Evolutionary conservation across 345 rosid species (phyloP), one percentile per base, ranked within the genome.

Genomic region (Nasturtium officinale): DNA sequence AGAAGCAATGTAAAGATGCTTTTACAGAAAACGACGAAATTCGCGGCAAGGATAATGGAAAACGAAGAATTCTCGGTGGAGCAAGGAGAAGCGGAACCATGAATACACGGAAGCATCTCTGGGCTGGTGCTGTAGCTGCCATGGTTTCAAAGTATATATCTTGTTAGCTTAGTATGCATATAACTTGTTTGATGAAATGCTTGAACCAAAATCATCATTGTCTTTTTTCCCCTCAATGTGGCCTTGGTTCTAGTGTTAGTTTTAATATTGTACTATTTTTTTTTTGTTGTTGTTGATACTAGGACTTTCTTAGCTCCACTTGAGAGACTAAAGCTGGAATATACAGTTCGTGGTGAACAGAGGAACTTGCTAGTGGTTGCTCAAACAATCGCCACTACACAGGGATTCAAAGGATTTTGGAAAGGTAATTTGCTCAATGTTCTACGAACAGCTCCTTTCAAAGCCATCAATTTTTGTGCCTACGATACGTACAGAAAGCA

Each of bases 401-500:
- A 94, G 56, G 98, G 97, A 35, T 55, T 84, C 25, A 90, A 75
- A 78, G 98, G 97, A 5, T 94, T 94, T 56, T 94, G 98, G 97
- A 94, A 90, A 83, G 97, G 98, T 33, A 94, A 94, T 72, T 82
- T 89, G 56, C 80, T 90, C 65, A 94, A 94, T 81, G 90, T 94
- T 77, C 95, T 94, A 18, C 86, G 98, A 56, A 89, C 97, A 2
- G 96, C 98, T 75, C 98, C 97, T 37, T 94, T 94, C 75, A 94
- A 94, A 81, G 85, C 97, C 42, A 84, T 94, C 85, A 94, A 90
- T 73, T 94, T 94, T 77, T 94, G 87, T 77, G 96, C 95, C 20
- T 90, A 89, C 71, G 98, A 94, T 78, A 85, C 88, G 1, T 94
- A 94, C 42, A 84, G 92, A 80, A 85, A 68, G 81, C 88, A 83